Base-by-base conservation (phyloP, 371 early-diverging fungal species). In the Mucor mucedo region DNA sequence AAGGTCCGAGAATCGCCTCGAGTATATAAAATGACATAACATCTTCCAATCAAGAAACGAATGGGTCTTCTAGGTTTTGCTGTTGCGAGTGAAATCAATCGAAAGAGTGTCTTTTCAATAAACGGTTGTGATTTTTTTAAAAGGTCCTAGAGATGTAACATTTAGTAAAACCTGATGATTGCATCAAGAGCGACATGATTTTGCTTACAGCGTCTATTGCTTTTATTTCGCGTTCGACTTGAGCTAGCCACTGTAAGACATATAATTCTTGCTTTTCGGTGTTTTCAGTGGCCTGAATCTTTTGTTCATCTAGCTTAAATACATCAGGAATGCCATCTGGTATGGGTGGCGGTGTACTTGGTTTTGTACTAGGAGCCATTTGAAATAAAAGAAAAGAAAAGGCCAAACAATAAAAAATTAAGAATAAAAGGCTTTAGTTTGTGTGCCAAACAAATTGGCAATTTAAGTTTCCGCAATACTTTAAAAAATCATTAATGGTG, bases 51-150 rank as follows among this genome's bases (percentile, higher is more conserved):
- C 13, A 91, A 76, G 40, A 89, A 87, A 6, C 94, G 86, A 65
- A 91, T 84, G 4, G 93, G 94, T 35, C 89, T 83, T 14, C 90
- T 83, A 3, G 93, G 94, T 69, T 88, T 87, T 38, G 91, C 90
- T 3, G 81, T 65, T 5, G 86, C 73, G n/a, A 84, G 75, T 2
- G 87, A 81, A 21, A 93, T 78, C 38, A 89, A 75, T 38, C 82
- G 82, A 27, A 93, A 70, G 39, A 95, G 71, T 2, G 80, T 78
- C 39, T 88, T 87, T 69, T 94, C 93, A 45, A 95, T 69, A 39
- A 81, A 65, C 10, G 87, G 74, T 62, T 93, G 93, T 42, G 77
- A 61, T n/a, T 75, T 74, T 58, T 88, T 87, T 56, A 91, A 68
- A 8, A 75, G 65, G 41, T 86, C 87, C 90, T 91, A 21, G 21